Evolutionary conservation across 495 filamentous ascomycete species (phyloP), one percentile per base, ranked within the genome.

Genomic region (Talaromyces proteolyticus): DNA sequence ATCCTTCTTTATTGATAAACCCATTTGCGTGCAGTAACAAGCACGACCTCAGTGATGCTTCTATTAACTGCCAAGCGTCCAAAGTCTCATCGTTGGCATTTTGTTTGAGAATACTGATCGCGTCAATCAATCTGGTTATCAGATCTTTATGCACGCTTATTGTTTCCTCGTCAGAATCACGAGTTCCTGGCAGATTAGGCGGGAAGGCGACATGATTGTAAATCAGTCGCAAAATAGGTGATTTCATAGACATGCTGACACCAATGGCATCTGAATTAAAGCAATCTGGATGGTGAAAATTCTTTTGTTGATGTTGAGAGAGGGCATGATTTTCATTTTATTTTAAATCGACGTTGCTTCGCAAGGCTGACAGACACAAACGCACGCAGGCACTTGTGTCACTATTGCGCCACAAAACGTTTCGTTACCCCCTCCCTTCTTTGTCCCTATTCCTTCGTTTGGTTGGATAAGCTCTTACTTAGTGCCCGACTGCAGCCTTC

Each of bases 191-290:
- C 1, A 81, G 57, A 40, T 65, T 54, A 6, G 67, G 64, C n/a
- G 76, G 75, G 6, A 79, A 59, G 1, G 65, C 69, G 3, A 80
- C 45, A 50, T 77, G 76, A 46, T 75, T 64, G 57, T 61, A 61
- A 6, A 57, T 52, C 14, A 58, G 24, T 29, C 61, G 50, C 47
- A 49, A 42, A 19, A 38, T n/a, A 21, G 5, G 22, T 26, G 45
- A 47, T 84, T 44, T 10, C 3, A 14, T 44, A 7, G 20, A 12
- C 42, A 44, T 44, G 42, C 7, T 44, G 22, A n/a, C n/a, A n/a
- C n/a, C n/a, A n/a, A n/a, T n/a, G n/a, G n/a, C n/a, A n/a, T n/a
- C n/a, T n/a, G n/a, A n/a, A n/a, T n/a, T n/a, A n/a, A n/a, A n/a
- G n/a, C n/a, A n/a, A n/a, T n/a, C n/a, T n/a, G n/a, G n/a, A n/a